Percentiles rank a stretch among this genome's conserved stretches.
phyloP scores from a whole-genome alignment of 2,329 filamentous ascomycete genomes.

The Epicoccum nigrum region DNA sequence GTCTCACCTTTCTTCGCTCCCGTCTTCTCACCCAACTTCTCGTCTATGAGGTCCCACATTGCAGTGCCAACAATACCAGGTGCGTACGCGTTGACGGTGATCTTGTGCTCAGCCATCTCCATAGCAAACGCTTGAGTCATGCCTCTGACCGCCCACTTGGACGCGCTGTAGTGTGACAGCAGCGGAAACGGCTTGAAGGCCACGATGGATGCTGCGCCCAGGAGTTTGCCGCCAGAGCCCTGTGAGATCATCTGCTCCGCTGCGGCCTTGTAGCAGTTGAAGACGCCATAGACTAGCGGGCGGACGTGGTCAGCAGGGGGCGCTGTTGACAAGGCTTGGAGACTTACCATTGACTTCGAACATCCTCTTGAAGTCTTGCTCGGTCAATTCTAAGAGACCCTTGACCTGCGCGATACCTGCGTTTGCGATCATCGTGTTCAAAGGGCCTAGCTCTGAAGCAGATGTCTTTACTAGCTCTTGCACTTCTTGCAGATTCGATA shows the following conservation, averaged over 20 bases:
- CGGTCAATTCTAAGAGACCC: slow-evolving; percentile 60
- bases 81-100: slow-evolving; percentile 71
- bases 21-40: slow-evolving; percentile 60
- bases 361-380: slow-evolving; percentile 64
- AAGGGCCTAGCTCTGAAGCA: slow-evolving; percentile 60
- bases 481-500: slow-evolving; percentile 63
- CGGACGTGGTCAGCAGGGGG: background rate
- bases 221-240: slow-evolving; percentile 56
- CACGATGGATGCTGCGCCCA: slow-evolving; percentile 61
- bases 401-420: slow-evolving; percentile 67
- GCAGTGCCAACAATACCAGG: slow-evolving; percentile 70
- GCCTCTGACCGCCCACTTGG: slow-evolving; percentile 71
- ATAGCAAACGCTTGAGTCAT: slow-evolving; percentile 70
- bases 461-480: slow-evolving; percentile 59
- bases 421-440: slow-evolving; percentile 64
- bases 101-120: slow-evolving; percentile 67
- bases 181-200: slow-evolving; percentile 66
- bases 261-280: slow-evolving; percentile 68
- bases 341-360: slow-evolving; percentile 63
- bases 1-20: slow-evolving; percentile 60
- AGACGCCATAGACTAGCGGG: slow-evolving; percentile 62
- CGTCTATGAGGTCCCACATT: slow-evolving; percentile 74
- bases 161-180: slow-evolving; percentile 67
- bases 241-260: slow-evolving; percentile 70
- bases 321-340: too few species aligned